These are phyloP conservation scores for Tolypocladium guangdongense DNA, from an alignment of 2,329 filamentous ascomycete species.

Conservation along the genomic window DNA sequence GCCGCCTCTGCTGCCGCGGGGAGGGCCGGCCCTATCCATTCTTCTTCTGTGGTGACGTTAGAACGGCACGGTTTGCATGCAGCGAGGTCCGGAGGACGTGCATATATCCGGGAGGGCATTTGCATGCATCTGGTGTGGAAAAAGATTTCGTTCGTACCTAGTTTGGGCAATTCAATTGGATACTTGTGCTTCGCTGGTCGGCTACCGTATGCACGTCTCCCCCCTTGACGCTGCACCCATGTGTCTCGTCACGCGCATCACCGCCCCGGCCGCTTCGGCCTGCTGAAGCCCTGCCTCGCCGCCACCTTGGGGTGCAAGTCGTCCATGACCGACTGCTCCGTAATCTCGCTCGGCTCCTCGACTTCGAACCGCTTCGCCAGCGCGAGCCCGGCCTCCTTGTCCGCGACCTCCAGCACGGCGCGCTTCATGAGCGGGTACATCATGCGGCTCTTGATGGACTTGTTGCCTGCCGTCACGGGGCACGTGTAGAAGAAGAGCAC, in stretches of 20 bases:
- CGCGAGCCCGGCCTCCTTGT: slow-evolving; percentile 51
- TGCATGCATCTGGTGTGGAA: slow-evolving; percentile 1
- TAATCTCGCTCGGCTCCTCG: slow-evolving; percentile 59
- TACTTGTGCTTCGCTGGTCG: background rate
- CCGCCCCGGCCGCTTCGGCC: slow-evolving; percentile 70
- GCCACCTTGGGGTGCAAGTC: slow-evolving; percentile 60
- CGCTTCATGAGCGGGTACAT: slow-evolving; percentile 65
- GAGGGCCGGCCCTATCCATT: background rate
- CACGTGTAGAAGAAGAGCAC: slow-evolving; percentile 79
- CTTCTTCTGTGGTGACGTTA: background rate
- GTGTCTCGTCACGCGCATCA: slow-evolving; percentile 12
- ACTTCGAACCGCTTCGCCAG: slow-evolving; percentile 62
- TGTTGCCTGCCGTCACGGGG: slow-evolving; percentile 52
- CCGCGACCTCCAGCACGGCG: slow-evolving; percentile 55
- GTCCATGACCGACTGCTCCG: slow-evolving; percentile 49
- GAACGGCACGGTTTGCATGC: background rate
- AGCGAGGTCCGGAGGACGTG: background rate
- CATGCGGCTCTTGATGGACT: slow-evolving; percentile 74
- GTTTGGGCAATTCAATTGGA: background rate
- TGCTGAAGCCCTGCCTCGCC: slow-evolving; percentile 57
- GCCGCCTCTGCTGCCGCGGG: no score
- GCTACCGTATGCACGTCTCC: background rate
- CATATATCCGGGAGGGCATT: background rate
- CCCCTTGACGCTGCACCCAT: background rate
- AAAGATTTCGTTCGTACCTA: background rate